phyloP scores from a whole-genome alignment of 2,329 filamentous ascomycete species.

The Fusarium pseudocircinatum region DNA sequence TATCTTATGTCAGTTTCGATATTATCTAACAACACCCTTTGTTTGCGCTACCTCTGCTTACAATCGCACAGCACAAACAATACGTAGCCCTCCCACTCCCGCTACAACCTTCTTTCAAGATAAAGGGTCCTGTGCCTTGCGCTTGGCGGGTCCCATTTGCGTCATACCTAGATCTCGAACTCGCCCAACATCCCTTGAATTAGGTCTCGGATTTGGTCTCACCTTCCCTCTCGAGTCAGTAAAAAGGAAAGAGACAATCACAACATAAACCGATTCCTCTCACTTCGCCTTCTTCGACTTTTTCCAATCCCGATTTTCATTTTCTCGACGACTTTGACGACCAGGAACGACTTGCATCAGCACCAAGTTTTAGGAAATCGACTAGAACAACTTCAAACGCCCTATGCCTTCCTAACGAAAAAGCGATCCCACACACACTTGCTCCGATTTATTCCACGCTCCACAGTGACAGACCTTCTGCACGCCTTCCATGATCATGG shows the following conservation, averaged over 20 bases:
- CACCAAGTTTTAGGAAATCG: conserved; percentile 11
- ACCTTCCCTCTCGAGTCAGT: conserved; percentile 6
- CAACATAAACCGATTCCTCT: conserved; percentile 1
- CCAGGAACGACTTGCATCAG: background rate
- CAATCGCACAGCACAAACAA: conserved; percentile 14
- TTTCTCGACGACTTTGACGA: conserved; percentile 4
- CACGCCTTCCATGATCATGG: conserved; percentile 36
- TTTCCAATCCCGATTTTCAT: background rate
- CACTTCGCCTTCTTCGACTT: background rate
- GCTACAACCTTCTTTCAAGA: conserved; percentile 28
- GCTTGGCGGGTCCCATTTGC: conserved; percentile 38
- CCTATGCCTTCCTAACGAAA: conserved; percentile 36
- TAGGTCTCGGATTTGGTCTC: conserved; percentile 22
- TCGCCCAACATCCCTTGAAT: conserved; percentile 25
- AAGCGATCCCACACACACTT: conserved; percentile 18
- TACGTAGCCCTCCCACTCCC: conserved; percentile 18
- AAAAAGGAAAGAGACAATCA: conserved; percentile 1
- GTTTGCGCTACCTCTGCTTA: conserved; percentile 3
- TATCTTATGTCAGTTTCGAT: background rate
- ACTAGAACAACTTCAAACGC: conserved; percentile 16
- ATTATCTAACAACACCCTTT: background rate
- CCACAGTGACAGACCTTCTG: conserved; percentile 9
- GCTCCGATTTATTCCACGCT: conserved; percentile 32
- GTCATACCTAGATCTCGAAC: conserved; percentile 38
- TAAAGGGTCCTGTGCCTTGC: conserved; percentile 41